These are phyloP conservation scores for Cephalotrichum gorgonifer DNA, from an alignment of 2,329 filamentous ascomycete genomes.

Conservation along the genomic window DNA sequence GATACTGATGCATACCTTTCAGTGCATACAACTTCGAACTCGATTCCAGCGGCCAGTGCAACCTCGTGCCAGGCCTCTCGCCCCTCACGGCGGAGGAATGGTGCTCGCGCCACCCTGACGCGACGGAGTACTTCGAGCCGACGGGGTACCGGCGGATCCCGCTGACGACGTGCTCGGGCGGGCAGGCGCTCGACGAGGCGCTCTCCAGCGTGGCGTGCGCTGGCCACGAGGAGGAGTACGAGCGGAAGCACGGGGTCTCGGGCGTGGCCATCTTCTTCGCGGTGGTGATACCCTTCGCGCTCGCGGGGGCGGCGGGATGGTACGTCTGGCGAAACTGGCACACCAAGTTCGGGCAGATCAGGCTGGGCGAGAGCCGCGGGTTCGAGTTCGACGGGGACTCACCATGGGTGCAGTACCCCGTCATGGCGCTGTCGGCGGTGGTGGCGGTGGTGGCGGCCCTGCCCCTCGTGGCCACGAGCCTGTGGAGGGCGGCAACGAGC, in stretches of 20 bases:
- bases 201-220: slow-evolving; percentile 50
- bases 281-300: slow-evolving; percentile 61
- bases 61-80: slow-evolving; percentile 61
- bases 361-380: slow-evolving; percentile 61
- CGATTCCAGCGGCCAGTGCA: slow-evolving; percentile 65
- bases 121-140: slow-evolving; percentile 69
- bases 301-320: slow-evolving; percentile 67
- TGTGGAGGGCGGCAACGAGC: slow-evolving; percentile 57
- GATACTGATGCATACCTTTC: neutral
- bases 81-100: slow-evolving; percentile 41
- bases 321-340: slow-evolving; percentile 80
- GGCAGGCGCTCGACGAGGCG: slow-evolving; percentile 62
- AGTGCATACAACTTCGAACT: slow-evolving; percentile 93
- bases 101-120: slow-evolving; percentile 53
- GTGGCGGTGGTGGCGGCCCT: slow-evolving; percentile 50
- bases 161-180: slow-evolving; percentile 75
- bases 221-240: slow-evolving; percentile 72
- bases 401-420: slow-evolving; percentile 72
- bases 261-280: slow-evolving; percentile 77
- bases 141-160: slow-evolving; percentile 87
- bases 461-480: slow-evolving; percentile 60
- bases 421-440: slow-evolving; percentile 58
- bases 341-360: slow-evolving; percentile 84
- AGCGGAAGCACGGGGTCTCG: slow-evolving; percentile 57
- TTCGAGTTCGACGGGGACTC: slow-evolving; percentile 59